These are phyloP conservation scores for Euphrasia confusa DNA, from an alignment of 257 asterid species.

Conservation along the genomic window DNA sequence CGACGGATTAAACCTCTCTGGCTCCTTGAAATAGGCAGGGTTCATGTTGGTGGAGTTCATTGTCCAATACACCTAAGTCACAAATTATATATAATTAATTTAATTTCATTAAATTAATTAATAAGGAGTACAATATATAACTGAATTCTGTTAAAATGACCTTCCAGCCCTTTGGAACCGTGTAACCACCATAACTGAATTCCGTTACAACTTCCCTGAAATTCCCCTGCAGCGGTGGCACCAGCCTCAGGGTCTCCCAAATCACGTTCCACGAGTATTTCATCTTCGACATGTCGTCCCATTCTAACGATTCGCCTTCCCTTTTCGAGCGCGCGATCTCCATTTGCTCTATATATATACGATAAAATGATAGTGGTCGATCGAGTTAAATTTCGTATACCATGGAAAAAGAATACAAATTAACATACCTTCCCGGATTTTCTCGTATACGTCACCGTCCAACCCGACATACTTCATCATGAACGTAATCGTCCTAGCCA, in stretches of 20 bases:
- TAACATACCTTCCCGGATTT: slow-evolving; percentile 45
- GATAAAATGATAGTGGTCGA: background rate
- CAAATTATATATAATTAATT: too few relatives aligned
- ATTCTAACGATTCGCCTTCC: slow-evolving; percentile 42
- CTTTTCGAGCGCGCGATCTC: slow-evolving; percentile 46
- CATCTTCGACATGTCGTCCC: slow-evolving; percentile 71
- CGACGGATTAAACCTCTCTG: too few relatives aligned
- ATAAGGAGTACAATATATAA: too few relatives aligned
- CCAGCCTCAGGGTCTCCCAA: slow-evolving; percentile 66
- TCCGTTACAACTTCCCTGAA: slow-evolving; percentile 55
- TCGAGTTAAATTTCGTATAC: too few relatives aligned
- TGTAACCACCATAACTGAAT: slow-evolving; percentile 67
- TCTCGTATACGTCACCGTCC: slow-evolving; percentile 36
- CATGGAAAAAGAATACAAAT: too few relatives aligned
- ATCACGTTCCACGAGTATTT: slow-evolving; percentile 64
- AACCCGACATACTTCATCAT: slow-evolving; percentile 63
- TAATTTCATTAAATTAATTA: too few relatives aligned
- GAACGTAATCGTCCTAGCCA: slow-evolving; percentile 57
- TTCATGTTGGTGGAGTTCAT: too few relatives aligned
- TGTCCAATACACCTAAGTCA: too few relatives aligned
- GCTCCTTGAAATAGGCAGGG: too few relatives aligned
- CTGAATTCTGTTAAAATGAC: too few relatives aligned
- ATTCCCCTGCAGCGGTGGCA: slow-evolving; percentile 77
- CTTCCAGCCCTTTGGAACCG: slow-evolving; percentile 69
- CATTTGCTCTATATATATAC: slow-evolving; percentile 59